Evolutionary conservation across 345 rosid genomes (phyloP).

Genomic region (Populus simonii): DNA sequence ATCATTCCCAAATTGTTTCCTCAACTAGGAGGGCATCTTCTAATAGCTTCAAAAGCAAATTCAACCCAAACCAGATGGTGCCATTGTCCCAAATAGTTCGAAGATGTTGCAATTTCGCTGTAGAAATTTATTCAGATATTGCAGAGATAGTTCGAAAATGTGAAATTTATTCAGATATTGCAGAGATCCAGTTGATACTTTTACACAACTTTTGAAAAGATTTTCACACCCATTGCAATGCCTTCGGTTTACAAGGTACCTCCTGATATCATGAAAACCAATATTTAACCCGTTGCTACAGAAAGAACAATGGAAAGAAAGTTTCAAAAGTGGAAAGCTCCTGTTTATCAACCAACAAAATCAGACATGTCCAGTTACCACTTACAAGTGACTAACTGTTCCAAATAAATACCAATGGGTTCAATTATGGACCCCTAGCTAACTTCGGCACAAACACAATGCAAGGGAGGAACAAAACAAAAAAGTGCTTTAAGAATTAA

Average conservation of each 20-base stretch:
- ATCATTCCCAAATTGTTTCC: not conserved
- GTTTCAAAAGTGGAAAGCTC: not conserved
- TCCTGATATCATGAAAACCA: not conserved
- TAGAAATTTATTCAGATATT: too few relatives aligned
- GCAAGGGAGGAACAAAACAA: not conserved
- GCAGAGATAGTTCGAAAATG: too few relatives aligned
- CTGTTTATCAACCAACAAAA: slow-evolving; percentile 11
- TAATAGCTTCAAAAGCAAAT: not conserved
- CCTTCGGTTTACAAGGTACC: not conserved
- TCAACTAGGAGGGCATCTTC: not conserved
- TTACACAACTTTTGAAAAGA: too few relatives aligned
- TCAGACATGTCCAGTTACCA: slow-evolving; percentile 1
- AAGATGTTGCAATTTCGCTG: too few relatives aligned
- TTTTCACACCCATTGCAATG: too few relatives aligned
- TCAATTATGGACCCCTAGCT: not conserved
- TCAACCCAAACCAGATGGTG: not conserved
- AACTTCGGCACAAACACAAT: not conserved
- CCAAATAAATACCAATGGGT: not conserved
- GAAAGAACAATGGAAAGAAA: not conserved
- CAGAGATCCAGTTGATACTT: too few relatives aligned
- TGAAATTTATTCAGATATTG: too few relatives aligned
- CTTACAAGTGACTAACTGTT: not conserved
- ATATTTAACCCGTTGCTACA: not conserved
- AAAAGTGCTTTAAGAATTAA: not conserved
- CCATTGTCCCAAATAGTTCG: too few relatives aligned